phyloP scores from a whole-genome alignment of 257 asterid genomes.

The Ilex asprella region DNA sequence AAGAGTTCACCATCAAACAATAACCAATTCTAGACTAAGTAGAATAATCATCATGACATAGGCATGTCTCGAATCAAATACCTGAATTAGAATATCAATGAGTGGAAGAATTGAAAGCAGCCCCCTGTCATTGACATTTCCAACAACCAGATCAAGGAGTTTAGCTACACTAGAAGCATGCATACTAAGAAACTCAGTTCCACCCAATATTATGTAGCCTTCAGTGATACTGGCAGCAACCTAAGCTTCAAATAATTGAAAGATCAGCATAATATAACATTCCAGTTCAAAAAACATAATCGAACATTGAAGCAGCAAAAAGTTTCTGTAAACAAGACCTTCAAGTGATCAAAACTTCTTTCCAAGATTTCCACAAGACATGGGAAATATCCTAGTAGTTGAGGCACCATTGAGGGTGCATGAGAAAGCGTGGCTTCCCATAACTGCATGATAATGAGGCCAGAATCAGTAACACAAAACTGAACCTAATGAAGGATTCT shows the following conservation, averaged over 20 bases:
- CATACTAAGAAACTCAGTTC: slow-evolving; percentile 67
- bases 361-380: slow-evolving; percentile 84
- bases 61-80: slow-evolving; percentile 20
- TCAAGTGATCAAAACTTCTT: slow-evolving; percentile 79
- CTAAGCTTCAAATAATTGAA: slow-evolving; percentile 31
- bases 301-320: too few relatives aligned
- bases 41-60: not conserved
- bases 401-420: slow-evolving; percentile 85
- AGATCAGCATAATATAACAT: slow-evolving; percentile 19
- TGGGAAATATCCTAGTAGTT: slow-evolving; percentile 72
- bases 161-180: slow-evolving; percentile 68
- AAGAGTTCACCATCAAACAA: not conserved
- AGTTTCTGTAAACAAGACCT: slow-evolving; percentile 28
- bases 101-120: slow-evolving; percentile 76
- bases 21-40: not conserved
- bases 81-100: slow-evolving; percentile 92
- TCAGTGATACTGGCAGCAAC: slow-evolving; percentile 83
- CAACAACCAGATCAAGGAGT: slow-evolving; percentile 83
- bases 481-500: not conserved
- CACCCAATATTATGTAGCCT: slow-evolving; percentile 82
- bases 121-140: slow-evolving; percentile 87
- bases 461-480: not conserved
- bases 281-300: slow-evolving; percentile 7
- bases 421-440: slow-evolving; percentile 94
- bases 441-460: slow-evolving; percentile 42